Conservation (phyloP, 1,139 yeast genomes). For the Zygoascus sp. region DNA sequence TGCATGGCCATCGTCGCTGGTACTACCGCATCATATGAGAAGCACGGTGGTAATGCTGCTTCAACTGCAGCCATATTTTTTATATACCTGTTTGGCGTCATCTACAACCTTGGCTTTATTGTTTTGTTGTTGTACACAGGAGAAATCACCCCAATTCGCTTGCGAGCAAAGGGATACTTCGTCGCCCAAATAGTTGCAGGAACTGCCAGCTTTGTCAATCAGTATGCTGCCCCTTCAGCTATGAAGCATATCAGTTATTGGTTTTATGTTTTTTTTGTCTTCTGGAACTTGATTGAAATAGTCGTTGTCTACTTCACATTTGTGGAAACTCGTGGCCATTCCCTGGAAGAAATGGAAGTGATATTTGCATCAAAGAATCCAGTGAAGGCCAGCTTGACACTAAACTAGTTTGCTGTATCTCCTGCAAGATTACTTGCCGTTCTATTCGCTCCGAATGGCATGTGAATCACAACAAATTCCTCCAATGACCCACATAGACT, state of each 20-base stretch:
- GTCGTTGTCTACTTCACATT: slow-evolving; percentile 35
- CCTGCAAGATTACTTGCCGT: too few relatives aligned
- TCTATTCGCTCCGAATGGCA: too few relatives aligned
- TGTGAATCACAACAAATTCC: too few relatives aligned
- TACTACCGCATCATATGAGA: slow-evolving; percentile 17
- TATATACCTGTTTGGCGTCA: slow-evolving; percentile 21
- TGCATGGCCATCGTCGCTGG: slow-evolving; percentile 23
- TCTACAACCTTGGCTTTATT: slow-evolving; percentile 20
- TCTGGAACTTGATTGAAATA: slow-evolving; percentile 22
- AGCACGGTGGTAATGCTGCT: slow-evolving; percentile 5
- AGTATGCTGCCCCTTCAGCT: slow-evolving; percentile 53
- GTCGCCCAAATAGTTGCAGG: slow-evolving; percentile 22
- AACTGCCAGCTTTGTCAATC: slow-evolving; percentile 35
- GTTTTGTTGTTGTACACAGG: slow-evolving; percentile 31
- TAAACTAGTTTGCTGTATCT: too few relatives aligned
- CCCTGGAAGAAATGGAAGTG: slow-evolving; percentile 45
- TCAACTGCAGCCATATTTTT: slow-evolving; percentile 21
- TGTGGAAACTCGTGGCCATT: slow-evolving; percentile 45
- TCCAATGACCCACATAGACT: too few relatives aligned
- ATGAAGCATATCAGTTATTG: slow-evolving; percentile 55
- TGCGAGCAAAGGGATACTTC: slow-evolving; percentile 32
- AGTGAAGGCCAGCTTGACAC: too few relatives aligned
- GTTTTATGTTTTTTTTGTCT: slow-evolving; percentile 48
- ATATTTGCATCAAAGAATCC: slow-evolving; percentile 34
- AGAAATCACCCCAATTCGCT: slow-evolving; percentile 37